Evolutionary conservation across 306 rosid species (phyloP).

Genomic region (Rubus parviflorus): DNA sequence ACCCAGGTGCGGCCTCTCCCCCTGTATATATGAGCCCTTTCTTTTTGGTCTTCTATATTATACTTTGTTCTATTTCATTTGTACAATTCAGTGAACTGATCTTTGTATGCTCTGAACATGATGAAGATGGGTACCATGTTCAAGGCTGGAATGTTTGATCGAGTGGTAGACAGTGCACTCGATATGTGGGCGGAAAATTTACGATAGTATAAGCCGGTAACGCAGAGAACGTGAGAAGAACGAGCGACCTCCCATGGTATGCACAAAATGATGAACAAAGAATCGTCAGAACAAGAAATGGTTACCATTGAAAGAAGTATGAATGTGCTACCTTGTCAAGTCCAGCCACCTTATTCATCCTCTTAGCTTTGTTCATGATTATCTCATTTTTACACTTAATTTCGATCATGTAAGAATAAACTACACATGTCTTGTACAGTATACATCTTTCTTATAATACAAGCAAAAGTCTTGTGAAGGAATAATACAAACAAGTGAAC

Average conservation of each 20-base stretch:
- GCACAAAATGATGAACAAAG: conserved; percentile 28
- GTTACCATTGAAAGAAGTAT: conserved; percentile 30
- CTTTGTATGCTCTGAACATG: background rate
- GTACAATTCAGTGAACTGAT: background rate
- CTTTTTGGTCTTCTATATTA: no score
- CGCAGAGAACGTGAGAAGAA: background rate
- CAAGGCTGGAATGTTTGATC: conserved; percentile 39
- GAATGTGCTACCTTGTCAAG: background rate
- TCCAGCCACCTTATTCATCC: background rate
- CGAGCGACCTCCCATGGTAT: background rate
- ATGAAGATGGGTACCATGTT: conserved; percentile 65
- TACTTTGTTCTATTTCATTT: conserved; percentile 2
- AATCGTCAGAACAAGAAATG: conserved; percentile 37
- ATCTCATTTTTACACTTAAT: background rate
- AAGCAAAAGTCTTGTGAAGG: no score
- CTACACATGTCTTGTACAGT: background rate
- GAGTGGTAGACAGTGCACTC: background rate
- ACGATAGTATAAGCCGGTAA: no score
- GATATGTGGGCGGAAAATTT: background rate
- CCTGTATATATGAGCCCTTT: no score
- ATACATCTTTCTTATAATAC: no score
- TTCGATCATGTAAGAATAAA: background rate
- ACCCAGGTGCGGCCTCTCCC: conserved; percentile 62
- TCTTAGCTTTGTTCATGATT: background rate
- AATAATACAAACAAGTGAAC: background rate